Percentiles rank a stretch among this genome's conserved stretches.
phyloP scores from a whole-genome alignment of 139 green algal genomes.

The Pleodorina starrii region DNA sequence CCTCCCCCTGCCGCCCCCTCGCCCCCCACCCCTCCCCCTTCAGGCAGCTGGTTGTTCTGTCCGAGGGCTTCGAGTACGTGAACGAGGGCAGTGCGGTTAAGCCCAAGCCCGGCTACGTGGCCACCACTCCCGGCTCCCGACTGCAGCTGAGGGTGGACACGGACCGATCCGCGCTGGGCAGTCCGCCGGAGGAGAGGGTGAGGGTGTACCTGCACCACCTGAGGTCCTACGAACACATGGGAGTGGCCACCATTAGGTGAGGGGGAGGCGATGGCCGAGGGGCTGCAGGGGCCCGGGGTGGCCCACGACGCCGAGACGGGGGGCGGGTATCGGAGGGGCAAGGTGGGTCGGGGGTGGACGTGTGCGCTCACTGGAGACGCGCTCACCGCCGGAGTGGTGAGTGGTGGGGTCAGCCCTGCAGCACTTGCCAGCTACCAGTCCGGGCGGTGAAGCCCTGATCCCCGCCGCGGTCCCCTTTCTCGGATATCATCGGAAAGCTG shows the following conservation, averaged over 20 bases:
- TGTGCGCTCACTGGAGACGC: too few relatives aligned
- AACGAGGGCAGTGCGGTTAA: slow-evolving; percentile 38
- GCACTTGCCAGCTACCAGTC: too few relatives aligned
- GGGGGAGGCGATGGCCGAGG: neutral
- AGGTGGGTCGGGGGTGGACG: too few relatives aligned
- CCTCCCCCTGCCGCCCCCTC: neutral
- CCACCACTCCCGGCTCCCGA: neutral
- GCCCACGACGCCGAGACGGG: too few relatives aligned
- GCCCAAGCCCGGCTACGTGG: slow-evolving; percentile 45
- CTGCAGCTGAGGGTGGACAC: slow-evolving; percentile 23
- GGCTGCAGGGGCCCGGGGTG: too few relatives aligned
- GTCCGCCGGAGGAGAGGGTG: neutral
- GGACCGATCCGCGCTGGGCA: neutral
- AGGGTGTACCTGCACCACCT: slow-evolving; percentile 37
- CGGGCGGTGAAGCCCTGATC: too few relatives aligned
- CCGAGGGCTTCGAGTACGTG: slow-evolving; percentile 19
- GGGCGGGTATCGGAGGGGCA: too few relatives aligned
- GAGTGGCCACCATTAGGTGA: slow-evolving; percentile 19
- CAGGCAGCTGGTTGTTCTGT: slow-evolving; percentile 3
- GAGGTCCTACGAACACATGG: slow-evolving; percentile 43
- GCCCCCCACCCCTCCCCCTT: neutral
- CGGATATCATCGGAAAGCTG: too few relatives aligned
- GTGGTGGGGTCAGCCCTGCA: too few relatives aligned
- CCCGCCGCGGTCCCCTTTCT: too few relatives aligned
- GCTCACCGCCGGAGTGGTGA: too few relatives aligned